These are phyloP conservation scores for Pseudocercospora fuligena DNA, from an alignment of 2,329 filamentous ascomycete genomes.

Conservation along the genomic window DNA sequence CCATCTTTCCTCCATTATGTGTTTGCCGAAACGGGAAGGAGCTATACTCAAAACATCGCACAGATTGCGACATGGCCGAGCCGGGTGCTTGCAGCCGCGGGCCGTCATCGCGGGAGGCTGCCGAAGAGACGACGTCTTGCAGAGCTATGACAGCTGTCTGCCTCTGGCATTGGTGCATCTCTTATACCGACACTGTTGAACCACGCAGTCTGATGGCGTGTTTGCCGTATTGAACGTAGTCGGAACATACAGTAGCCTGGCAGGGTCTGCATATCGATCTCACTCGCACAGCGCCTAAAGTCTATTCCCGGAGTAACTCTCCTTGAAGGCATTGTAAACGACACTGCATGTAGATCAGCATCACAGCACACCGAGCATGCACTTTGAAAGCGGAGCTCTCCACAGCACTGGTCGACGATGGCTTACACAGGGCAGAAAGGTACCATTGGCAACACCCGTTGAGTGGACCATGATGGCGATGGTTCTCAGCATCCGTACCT, in stretches of 20 bases:
- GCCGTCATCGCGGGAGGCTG: not conserved
- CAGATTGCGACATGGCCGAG: not conserved
- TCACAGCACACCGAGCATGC: not conserved
- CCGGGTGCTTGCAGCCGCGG: not conserved
- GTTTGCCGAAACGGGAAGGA: not conserved
- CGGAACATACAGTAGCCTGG: not conserved
- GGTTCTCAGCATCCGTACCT: not conserved
- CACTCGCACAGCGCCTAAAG: not conserved
- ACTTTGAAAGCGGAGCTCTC: not conserved
- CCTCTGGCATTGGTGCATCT: not conserved
- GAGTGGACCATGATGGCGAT: not conserved
- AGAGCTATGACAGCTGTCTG: not conserved
- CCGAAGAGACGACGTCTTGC: not conserved
- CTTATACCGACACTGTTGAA: not conserved
- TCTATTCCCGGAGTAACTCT: not conserved
- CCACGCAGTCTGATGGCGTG: not conserved
- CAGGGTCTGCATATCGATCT: not conserved
- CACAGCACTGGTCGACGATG: constrained; percentile 1
- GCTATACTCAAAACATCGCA: not conserved
- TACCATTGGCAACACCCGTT: not conserved
- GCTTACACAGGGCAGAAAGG: not conserved
- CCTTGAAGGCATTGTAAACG: not conserved
- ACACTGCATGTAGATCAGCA: constrained; percentile 6
- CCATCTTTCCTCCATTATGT: not conserved
- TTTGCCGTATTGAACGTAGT: not conserved